A percentile compares a stretch with the other conserved stretches of the same genome.
Conservation (phyloP, 2,329 filamentous ascomycete species). For the Trichoderma sp. region DNA sequence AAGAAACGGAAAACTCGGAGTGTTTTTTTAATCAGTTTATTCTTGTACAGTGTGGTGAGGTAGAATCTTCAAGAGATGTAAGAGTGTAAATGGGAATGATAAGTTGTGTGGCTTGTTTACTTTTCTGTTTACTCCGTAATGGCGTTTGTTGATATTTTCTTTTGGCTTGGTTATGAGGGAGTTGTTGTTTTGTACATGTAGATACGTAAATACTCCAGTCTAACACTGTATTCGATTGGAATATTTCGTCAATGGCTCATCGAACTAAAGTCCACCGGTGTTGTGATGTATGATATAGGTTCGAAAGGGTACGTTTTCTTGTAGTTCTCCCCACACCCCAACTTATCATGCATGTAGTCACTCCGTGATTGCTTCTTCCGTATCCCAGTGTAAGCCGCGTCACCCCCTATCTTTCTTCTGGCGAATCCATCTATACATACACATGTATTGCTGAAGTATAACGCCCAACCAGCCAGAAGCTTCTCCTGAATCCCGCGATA, state of each 20-base stretch:
- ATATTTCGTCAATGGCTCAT: neutral
- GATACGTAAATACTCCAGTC: neutral
- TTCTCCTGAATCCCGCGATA: no score
- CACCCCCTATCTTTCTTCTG: no score
- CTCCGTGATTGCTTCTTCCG: neutral
- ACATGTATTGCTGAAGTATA: no score
- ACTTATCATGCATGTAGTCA: neutral
- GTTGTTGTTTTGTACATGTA: neutral
- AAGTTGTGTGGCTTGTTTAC: neutral
- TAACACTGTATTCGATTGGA: neutral
- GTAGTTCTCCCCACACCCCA: neutral
- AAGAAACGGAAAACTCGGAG: neutral
- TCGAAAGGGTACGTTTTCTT: neutral
- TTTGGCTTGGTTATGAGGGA: neutral
- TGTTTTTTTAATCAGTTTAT: neutral
- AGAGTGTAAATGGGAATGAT: neutral
- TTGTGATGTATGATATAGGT: neutral
- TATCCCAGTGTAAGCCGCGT: neutral
- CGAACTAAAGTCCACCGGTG: rapidly evolving
- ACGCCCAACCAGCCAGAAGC: no score
- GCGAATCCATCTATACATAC: no score
- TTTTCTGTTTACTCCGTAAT: neutral
- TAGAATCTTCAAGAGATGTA: neutral
- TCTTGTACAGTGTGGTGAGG: neutral
- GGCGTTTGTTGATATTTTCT: neutral